phyloP scores from a whole-genome alignment of 1,284 basidiomycete genomes.

The Naganishia liquefaciens region DNA sequence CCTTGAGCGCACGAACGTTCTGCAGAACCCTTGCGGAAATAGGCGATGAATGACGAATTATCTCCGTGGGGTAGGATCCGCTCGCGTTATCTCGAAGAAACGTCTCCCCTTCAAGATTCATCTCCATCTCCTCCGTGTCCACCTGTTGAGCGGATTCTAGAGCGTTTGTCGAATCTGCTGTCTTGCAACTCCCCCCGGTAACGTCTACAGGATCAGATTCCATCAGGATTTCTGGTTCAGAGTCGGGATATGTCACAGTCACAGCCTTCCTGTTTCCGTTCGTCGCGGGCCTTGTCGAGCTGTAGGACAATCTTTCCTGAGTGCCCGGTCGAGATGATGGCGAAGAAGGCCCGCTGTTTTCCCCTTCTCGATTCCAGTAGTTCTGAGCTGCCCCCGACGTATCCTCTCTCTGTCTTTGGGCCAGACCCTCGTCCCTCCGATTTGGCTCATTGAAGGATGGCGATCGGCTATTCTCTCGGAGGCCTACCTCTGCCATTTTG shows the following conservation, averaged over 20 bases:
- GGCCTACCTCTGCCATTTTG: background rate
- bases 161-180: background rate
- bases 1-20: conserved; percentile 30
- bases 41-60: conserved; percentile 24
- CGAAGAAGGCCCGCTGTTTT: background rate
- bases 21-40: conserved; percentile 27
- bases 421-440: background rate
- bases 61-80: conserved; percentile 13
- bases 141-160: background rate
- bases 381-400: background rate
- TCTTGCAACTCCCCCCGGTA: background rate
- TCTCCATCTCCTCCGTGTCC: conserved; percentile 14
- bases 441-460: background rate
- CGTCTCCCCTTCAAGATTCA: conserved; percentile 4
- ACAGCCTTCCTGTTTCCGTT: background rate
- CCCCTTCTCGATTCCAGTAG: too few relatives aligned
- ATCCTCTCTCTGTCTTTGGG: background rate
- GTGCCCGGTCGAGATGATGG: background rate
- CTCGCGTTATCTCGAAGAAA: background rate
- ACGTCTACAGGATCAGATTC: too few relatives aligned
- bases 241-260: conserved; percentile 17
- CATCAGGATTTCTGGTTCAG: conserved; percentile 10
- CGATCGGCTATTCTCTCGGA: background rate
- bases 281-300: background rate
- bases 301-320: background rate